Evolutionary conservation across 371 early-diverging fungal genomes (phyloP).

Genomic region (Apophysomyces ossiformis): DNA sequence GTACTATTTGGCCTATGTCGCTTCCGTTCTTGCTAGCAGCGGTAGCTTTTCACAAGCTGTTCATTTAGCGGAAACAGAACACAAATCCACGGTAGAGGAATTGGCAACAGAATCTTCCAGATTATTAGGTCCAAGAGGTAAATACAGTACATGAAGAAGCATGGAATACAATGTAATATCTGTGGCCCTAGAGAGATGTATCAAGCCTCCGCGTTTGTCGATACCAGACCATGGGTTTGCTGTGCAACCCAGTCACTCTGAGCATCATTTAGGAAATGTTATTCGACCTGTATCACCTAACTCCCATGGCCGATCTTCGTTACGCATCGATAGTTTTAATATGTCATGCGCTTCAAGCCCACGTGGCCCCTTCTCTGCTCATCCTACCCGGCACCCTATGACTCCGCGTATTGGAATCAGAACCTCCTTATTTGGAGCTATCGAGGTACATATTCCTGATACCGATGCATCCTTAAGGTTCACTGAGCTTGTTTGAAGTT

Average conservation of each 20-base stretch:
- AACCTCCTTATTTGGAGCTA: constrained; percentile 54
- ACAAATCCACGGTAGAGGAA: constrained; percentile 6
- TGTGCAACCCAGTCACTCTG: constrained; percentile 19
- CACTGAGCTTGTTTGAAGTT: constrained; percentile 27
- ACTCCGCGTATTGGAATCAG: constrained; percentile 52
- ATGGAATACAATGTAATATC: constrained; percentile 1
- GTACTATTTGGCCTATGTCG: constrained; percentile 63
- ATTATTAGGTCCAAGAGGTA: not conserved
- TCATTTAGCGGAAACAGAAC: constrained; percentile 5
- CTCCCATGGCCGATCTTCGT: constrained; percentile 27
- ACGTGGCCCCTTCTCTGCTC: constrained; percentile 33
- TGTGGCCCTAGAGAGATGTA: constrained; percentile 7
- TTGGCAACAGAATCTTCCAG: not conserved
- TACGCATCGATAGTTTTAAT: constrained; percentile 26
- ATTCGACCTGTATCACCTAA: constrained; percentile 40
- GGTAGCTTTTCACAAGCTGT: constrained; percentile 24
- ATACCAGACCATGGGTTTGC: constrained; percentile 38
- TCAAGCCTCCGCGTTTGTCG: constrained; percentile 28
- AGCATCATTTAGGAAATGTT: constrained; percentile 38
- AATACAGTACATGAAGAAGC: not conserved
- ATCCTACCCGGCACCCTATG: constrained; percentile 38
- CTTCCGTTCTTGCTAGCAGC: constrained; percentile 51
- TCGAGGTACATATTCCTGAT: constrained; percentile 37
- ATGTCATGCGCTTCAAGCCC: constrained; percentile 38
- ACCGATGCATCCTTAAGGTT: not conserved